A percentile compares a stretch with the other conserved stretches of the same genome.
phyloP scores from a whole-genome alignment of 768 basidiomycete species.

The Agaricus blazei region DNA sequence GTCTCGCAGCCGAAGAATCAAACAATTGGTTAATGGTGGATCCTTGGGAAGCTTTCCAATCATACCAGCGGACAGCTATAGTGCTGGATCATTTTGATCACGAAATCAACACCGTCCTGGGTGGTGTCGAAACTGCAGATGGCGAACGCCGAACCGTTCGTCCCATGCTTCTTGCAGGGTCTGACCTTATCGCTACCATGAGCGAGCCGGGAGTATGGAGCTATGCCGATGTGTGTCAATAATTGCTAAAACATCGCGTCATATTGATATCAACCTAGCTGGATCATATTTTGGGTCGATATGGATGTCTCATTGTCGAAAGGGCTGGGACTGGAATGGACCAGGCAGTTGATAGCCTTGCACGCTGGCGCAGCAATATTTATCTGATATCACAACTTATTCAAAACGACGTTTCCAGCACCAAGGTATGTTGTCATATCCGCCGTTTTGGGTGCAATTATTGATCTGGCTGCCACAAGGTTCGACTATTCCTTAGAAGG shows the following conservation, averaged over 20 bases:
- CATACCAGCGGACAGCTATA: slow-evolving; percentile 93
- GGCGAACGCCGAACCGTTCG: slow-evolving; percentile 73
- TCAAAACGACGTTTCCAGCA: slow-evolving; percentile 95
- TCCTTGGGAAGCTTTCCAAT: slow-evolving; percentile 94
- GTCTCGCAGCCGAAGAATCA: slow-evolving; percentile 84
- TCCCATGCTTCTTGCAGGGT: slow-evolving; percentile 95
- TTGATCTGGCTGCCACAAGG: slow-evolving; percentile 21
- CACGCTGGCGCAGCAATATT: slow-evolving; percentile 78
- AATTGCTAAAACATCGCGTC: slow-evolving; percentile 3
- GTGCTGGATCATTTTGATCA: slow-evolving; percentile 97
- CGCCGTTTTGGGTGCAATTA: not conserved
- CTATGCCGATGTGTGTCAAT: slow-evolving; percentile 76
- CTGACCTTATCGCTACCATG: slow-evolving; percentile 96
- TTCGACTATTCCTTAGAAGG: slow-evolving; percentile 71
- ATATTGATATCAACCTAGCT: slow-evolving; percentile 44
- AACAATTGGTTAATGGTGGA: slow-evolving; percentile 97
- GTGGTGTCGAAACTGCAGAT: slow-evolving; percentile 71
- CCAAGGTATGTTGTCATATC: slow-evolving; percentile 52
- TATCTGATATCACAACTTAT: slow-evolving; percentile 91
- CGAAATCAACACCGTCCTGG: slow-evolving; percentile 82
- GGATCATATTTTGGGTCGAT: slow-evolving; percentile 92
- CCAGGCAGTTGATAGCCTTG: slow-evolving; percentile 70
- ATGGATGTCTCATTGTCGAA: slow-evolving; percentile 93
- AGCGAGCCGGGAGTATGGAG: slow-evolving; percentile 98
- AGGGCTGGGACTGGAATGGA: slow-evolving; percentile 91